Percentiles rank a stretch among this genome's conserved stretches.
Evolutionary conservation across 371 early-diverging fungal genomes (phyloP).

Genomic region (Massospora cicadina): DNA sequence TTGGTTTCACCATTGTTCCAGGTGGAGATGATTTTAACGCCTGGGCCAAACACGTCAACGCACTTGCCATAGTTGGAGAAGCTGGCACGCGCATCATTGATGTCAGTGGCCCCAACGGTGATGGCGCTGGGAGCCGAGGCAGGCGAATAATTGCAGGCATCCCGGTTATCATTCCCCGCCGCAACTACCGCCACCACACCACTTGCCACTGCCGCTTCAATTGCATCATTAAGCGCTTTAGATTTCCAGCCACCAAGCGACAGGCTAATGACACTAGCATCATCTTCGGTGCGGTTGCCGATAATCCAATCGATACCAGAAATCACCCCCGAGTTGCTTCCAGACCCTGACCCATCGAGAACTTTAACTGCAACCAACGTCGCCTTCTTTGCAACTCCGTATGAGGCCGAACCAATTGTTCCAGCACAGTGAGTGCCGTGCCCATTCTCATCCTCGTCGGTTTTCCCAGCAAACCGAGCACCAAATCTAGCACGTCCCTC

Average conservation of each 20-base stretch:
- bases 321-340: constrained; percentile 45
- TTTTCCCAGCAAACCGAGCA: constrained; percentile 48
- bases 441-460: constrained; percentile 21
- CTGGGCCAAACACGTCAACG: constrained; percentile 45
- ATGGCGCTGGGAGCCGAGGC: constrained; percentile 30
- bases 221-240: constrained; percentile 20
- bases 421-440: constrained; percentile 67
- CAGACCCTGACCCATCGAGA: constrained; percentile 41
- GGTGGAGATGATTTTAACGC: constrained; percentile 23
- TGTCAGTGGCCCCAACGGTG: constrained; percentile 44
- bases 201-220: constrained; percentile 23
- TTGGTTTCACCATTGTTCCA: constrained; percentile 20
- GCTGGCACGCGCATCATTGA: constrained; percentile 30
- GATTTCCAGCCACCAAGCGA: constrained; percentile 24
- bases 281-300: constrained; percentile 18
- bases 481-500: constrained; percentile 65
- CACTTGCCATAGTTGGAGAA: constrained; percentile 65
- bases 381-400: constrained; percentile 81
- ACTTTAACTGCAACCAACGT: constrained; percentile 72
- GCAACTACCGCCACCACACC: constrained; percentile 50
- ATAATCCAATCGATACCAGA: constrained; percentile 51
- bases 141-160: constrained; percentile 45
- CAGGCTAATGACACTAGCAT: constrained; percentile 28
- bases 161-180: constrained; percentile 37
- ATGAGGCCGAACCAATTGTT: constrained; percentile 46